Base-by-base conservation (phyloP, 306 rosid genomes). In the Pueraria montana region DNA sequence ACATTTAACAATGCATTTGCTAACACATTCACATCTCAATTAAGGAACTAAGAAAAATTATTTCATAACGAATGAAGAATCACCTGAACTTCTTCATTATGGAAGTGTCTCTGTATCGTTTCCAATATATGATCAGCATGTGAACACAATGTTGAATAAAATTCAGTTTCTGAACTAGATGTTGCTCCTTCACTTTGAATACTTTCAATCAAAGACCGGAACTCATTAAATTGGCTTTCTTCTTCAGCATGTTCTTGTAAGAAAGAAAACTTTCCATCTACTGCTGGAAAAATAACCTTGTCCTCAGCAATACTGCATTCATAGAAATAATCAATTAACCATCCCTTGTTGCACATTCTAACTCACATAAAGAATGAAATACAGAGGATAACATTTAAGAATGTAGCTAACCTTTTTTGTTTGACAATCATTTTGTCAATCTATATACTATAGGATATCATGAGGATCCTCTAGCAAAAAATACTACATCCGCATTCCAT, bases 111-210 rank as follows among this genome's bases (percentile, higher is more conserved):
- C 87, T 94, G 90, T 82, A 87, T 94, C 49, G 97, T 91, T 90
- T 94, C 98, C 93, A 94, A 89, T 82, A 94, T 94, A 85, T 86
- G 99, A 86, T 96, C 98, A 82, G 99, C 99, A 64, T 91, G 98
- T 46, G 97, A 89, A 81, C 98, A 94, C 78, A 96, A 83, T 89
- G 91, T 92, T 48, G 89, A 90, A 85, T 91, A 92, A 88, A 92
- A 94, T 84, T 94, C 98, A 88, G 91, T 94, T 67, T 87, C 89
- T 6, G 98, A 92, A 72, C 86, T 87, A 72, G 97, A 92, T 83
- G 66, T 78, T 80, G 94, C 92, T 84, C 91, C 99, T 80, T 89
- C 99, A 85, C 90, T 89, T 79, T 92, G 98, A 86, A 94, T 96
- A 66, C 76, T 87, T 87, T 94, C 98, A 86, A 96, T 96, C 88